Conservation (phyloP, 805 yeast genomes). For the Metschnikowia lachancei region DNA sequence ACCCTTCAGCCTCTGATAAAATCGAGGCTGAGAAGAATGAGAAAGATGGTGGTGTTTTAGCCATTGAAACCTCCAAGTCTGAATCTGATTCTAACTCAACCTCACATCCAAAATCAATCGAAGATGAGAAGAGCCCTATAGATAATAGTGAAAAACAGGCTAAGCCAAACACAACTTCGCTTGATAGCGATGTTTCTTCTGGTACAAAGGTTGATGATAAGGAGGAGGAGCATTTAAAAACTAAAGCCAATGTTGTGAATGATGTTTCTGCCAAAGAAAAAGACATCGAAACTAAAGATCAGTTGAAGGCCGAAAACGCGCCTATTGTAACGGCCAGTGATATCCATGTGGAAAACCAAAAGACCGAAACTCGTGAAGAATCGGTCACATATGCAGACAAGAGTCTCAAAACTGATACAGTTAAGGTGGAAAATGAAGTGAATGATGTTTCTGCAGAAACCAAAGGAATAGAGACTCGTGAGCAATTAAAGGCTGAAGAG, state of each 20-base stretch:
- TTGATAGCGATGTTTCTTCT: no score
- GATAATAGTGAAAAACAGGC: no score
- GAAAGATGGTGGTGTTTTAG: neutral
- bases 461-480: constrained; percentile 10
- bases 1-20: neutral
- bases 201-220: neutral
- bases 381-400: neutral
- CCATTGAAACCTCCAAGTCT: neutral
- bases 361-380: neutral
- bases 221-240: no score
- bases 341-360: constrained; percentile 1
- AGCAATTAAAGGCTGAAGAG: constrained; percentile 7
- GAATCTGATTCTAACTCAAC: neutral
- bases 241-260: constrained; percentile 3
- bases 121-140: neutral
- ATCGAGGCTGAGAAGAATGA: neutral
- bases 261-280: constrained; percentile 20
- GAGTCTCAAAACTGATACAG: neutral
- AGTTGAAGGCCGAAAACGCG: constrained; percentile 9
- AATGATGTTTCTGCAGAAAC: constrained; percentile 20
- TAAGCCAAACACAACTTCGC: no score
- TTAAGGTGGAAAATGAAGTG: constrained; percentile 8
- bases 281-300: constrained; percentile 9
- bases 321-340: constrained; percentile 8
- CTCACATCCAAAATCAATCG: neutral